These are phyloP conservation scores for Amyloporia xantha DNA, from an alignment of 768 basidiomycete species.

Conservation along the genomic window DNA sequence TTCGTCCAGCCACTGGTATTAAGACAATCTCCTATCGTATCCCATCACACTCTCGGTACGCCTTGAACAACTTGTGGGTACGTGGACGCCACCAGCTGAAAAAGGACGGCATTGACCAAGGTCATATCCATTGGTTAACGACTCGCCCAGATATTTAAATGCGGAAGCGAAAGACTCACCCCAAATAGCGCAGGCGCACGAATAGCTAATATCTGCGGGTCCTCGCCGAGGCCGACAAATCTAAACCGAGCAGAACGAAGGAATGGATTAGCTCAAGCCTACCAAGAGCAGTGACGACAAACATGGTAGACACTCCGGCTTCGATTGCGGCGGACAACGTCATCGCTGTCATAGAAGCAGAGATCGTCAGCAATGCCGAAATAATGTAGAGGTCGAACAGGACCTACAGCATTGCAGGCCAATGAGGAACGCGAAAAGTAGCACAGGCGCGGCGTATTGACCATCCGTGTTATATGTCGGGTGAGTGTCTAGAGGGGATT, in stretches of 20 bases:
- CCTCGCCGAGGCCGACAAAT: slow-evolving; percentile 81
- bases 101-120: too few species aligned
- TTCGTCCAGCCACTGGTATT: too few species aligned
- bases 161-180: too few species aligned
- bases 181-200: slow-evolving; percentile 67
- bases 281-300: slow-evolving; percentile 5
- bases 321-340: slow-evolving; percentile 72
- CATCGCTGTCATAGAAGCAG: slow-evolving; percentile 35
- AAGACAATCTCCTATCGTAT: too few species aligned
- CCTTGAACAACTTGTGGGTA: slow-evolving; percentile 70
- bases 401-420: slow-evolving; percentile 60
- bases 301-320: slow-evolving; percentile 86
- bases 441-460: slow-evolving; percentile 70
- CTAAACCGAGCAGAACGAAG: slow-evolving; percentile 32
- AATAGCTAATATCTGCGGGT: slow-evolving; percentile 68
- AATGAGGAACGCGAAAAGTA: slow-evolving; percentile 78
- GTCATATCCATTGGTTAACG: background rate
- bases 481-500: slow-evolving; percentile 45
- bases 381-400: background rate
- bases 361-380: background rate
- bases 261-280: too few species aligned
- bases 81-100: slow-evolving; percentile 54
- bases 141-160: too few species aligned
- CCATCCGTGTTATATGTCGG: slow-evolving; percentile 70
- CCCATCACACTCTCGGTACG: slow-evolving; percentile 31